Percentiles rank a stretch among this genome's conserved stretches.
phyloP scores from a whole-genome alignment of 2,329 filamentous ascomycete genomes.

The Aspergillus texensis region DNA sequence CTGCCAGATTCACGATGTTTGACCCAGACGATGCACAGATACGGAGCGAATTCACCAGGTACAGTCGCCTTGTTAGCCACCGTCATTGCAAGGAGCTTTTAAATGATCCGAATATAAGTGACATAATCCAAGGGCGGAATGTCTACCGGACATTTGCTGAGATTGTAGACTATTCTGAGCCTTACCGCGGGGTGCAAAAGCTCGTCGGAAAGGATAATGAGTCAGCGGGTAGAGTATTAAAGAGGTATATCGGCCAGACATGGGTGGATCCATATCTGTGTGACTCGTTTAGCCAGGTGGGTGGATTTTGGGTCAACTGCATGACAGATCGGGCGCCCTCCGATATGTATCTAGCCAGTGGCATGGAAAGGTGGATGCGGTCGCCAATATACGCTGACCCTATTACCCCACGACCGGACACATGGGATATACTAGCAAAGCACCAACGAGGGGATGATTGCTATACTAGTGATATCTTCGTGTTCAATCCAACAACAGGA shows the following conservation, averaged over 20 bases:
- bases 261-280: conserved; percentile 31
- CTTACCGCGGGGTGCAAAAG: conserved; percentile 20
- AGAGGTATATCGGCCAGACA: conserved; percentile 19
- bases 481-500: conserved; percentile 32
- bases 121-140: conserved; percentile 26
- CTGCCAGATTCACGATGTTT: conserved; percentile 14
- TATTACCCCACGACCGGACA: conserved; percentile 9
- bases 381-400: conserved; percentile 22
- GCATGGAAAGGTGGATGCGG: conserved; percentile 33
- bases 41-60: conserved; percentile 17
- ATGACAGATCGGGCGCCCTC: conserved; percentile 29
- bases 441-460: conserved; percentile 26
- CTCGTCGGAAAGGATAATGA: conserved; percentile 25
- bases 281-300: conserved; percentile 39
- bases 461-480: conserved; percentile 36
- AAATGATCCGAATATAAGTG: conserved; percentile 21
- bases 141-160: conserved; percentile 23
- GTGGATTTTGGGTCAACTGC: conserved; percentile 43
- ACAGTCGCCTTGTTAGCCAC: conserved; percentile 19
- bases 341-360: conserved; percentile 37
- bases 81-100: conserved; percentile 21
- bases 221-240: conserved; percentile 27
- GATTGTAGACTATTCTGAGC: conserved; percentile 22
- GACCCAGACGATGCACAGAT: not conserved
- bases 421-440: conserved; percentile 32